Percentiles rank a stretch among this genome's conserved stretches.
phyloP scores from a whole-genome alignment of 306 rosid species.

The Vigna reflexopilosa region DNA sequence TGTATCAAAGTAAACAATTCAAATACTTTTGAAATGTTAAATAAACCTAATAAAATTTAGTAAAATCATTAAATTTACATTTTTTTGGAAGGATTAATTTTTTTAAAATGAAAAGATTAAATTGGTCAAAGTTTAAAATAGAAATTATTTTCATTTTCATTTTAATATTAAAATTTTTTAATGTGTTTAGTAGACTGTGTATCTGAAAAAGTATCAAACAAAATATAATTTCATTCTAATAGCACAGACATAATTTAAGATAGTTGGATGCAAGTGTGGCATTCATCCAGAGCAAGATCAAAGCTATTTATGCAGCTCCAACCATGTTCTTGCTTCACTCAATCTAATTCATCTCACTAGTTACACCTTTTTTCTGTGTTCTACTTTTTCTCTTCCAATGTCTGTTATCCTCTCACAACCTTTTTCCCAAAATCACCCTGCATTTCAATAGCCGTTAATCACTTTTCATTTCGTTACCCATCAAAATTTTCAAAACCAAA shows the following conservation, averaged over 20 bases:
- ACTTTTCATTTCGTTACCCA: constrained; percentile 14
- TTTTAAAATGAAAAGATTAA: too few relatives aligned
- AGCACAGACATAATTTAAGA: not conserved
- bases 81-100: too few relatives aligned
- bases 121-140: too few relatives aligned
- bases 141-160: too few relatives aligned
- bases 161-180: too few relatives aligned
- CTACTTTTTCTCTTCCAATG: not conserved
- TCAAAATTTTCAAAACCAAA: constrained; percentile 35
- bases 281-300: not conserved
- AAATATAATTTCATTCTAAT: not conserved
- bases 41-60: too few relatives aligned
- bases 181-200: too few relatives aligned
- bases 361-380: not conserved
- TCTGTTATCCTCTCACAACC: not conserved
- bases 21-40: too few relatives aligned
- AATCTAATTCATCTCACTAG: not conserved
- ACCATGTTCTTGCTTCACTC: constrained; percentile 31
- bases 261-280: not conserved
- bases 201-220: not conserved
- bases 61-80: too few relatives aligned
- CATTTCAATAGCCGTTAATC: constrained; percentile 47
- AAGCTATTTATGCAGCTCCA: constrained; percentile 41
- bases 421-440: not conserved
- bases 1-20: too few relatives aligned